Evolutionary conservation across 768 basidiomycete species (phyloP).

Genomic region (Tulasnella sp.): DNA sequence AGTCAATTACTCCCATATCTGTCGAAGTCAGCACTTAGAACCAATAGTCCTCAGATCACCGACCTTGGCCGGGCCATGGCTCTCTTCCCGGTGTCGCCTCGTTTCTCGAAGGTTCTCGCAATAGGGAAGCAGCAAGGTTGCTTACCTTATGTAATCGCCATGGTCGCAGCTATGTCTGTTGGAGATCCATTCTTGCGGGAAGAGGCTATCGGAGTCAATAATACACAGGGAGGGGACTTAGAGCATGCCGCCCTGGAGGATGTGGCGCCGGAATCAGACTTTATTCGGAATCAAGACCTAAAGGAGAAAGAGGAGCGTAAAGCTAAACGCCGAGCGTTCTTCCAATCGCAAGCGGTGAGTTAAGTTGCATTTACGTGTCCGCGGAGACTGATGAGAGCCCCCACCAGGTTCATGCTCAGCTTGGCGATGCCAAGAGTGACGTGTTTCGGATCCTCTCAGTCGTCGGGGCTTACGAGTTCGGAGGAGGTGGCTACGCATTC

Average conservation of each 20-base stretch:
- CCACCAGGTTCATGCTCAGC: conserved; percentile 57
- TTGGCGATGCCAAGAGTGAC: conserved; percentile 77
- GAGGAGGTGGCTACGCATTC: conserved; percentile 67
- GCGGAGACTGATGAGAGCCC: neutral
- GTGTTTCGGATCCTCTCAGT: conserved; percentile 80
- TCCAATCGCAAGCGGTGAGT: conserved; percentile 65
- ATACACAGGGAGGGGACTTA: conserved; percentile 30
- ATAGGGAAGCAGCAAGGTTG: conserved; percentile 78
- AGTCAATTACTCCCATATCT: conserved; percentile 20
- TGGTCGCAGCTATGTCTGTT: conserved; percentile 84
- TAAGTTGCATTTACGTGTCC: neutral
- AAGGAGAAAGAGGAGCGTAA: conserved; percentile 48
- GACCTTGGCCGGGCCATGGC: conserved; percentile 88
- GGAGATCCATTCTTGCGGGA: conserved; percentile 94
- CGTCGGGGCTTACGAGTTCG: conserved; percentile 94
- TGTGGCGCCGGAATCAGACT: conserved; percentile 30
- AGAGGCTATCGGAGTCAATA: conserved; percentile 32
- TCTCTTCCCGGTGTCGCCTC: conserved; percentile 83
- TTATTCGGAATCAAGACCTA: conserved; percentile 37
- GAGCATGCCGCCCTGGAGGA: conserved; percentile 32
- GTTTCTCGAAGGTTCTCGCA: conserved; percentile 93
- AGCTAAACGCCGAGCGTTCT: conserved; percentile 63
- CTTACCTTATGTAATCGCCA: conserved; percentile 79
- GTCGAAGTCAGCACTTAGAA: conserved; percentile 20
- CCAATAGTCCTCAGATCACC: conserved; percentile 57